These are phyloP conservation scores for Colletotrichum higginsianum DNA, from an alignment of 2,329 filamentous ascomycete genomes.

Conservation along the genomic window DNA sequence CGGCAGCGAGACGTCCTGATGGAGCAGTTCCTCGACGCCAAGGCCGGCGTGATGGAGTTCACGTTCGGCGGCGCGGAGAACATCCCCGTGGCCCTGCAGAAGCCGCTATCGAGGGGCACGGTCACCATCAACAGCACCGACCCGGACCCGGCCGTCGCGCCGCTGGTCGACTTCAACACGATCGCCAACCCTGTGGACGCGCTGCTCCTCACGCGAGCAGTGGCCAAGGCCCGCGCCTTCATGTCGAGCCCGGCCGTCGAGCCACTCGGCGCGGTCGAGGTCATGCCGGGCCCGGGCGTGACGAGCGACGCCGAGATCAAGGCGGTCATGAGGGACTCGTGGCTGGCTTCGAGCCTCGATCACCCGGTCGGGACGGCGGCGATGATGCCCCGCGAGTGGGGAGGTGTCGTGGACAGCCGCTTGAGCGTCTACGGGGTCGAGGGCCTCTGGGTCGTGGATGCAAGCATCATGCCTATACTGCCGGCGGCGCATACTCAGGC, in stretches of 20 bases:
- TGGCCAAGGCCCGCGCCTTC: constrained; percentile 44
- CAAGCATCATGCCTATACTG: constrained; percentile 53
- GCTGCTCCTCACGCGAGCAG: constrained; percentile 34
- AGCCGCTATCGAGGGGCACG: constrained; percentile 46
- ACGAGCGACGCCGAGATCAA: constrained; percentile 46
- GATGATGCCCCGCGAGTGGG: constrained; percentile 52
- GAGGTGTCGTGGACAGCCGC: constrained; percentile 53
- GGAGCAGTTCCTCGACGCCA: constrained; percentile 42
- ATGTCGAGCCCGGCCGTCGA: constrained; percentile 43
- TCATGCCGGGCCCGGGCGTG: constrained; percentile 45
- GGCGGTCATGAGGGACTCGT: constrained; percentile 41
- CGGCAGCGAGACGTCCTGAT: constrained; percentile 36
- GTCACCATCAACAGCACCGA: constrained; percentile 45
- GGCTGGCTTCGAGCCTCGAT: constrained; percentile 44
- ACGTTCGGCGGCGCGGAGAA: constrained; percentile 42
- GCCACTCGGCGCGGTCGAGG: constrained; percentile 39
- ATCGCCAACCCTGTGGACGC: constrained; percentile 45
- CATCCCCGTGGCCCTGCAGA: constrained; percentile 44
- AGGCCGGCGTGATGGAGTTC: constrained; percentile 44
- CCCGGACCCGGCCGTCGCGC: constrained; percentile 42
- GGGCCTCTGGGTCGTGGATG: constrained; percentile 54
- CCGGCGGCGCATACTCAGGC: constrained; percentile 51
- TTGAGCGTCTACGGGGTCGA: constrained; percentile 53
- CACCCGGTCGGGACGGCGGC: constrained; percentile 50
- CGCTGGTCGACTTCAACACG: constrained; percentile 45